Evolutionary conservation across 176 grass and related monocot species (phyloP), one percentile per base, ranked within the genome.

Genomic region (Pontederia crassipes): DNA sequence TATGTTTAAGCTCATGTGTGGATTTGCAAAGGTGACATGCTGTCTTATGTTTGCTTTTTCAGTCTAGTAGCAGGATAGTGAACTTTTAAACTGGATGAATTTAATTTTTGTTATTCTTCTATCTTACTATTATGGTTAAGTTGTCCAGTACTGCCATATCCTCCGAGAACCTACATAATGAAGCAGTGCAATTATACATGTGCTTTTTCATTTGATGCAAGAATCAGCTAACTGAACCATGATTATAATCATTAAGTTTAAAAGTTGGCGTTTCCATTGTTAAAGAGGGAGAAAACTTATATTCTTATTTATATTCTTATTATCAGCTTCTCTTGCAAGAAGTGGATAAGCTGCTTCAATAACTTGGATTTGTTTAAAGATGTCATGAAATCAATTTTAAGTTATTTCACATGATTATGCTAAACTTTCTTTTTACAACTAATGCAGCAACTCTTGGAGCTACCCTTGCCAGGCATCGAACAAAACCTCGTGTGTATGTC

Each of bases 391-490:
- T 9, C n/a, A 9, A 45, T 47, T 46, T 16, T 0, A 46, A 9
- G 17, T 17, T 17, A n/a, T 47, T 20, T n/a, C 13, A 18, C 16
- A 18, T 18, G 16, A 11, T 64, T 14, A 47, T 64, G 11, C 61
- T 47, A 13, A 48, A 48, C 15, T 45, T 16, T 47, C 8, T 64
- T 66, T 70, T 0, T 1, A 69, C 54, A 56, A 63, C 18, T 54
- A 6, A 29, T 79, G 70, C 80, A 96, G 92, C 83, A 60, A 96
- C 87, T 58, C 92, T 96, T 82, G 78, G 81, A 71, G 66, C 80
- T 46, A 84, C 74, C 32, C 49, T 96, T 9, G 61, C 72, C 52
- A 86, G 71, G 18, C 86, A 96, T 59, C 78, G 80, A 2, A 85
- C 87, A 0, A 96, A 84, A 67, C 86, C 92, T 58, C 74, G 87